These are phyloP conservation scores for Penicillium nordicum DNA, from an alignment of 2,329 filamentous ascomycete genomes.

Conservation along the genomic window DNA sequence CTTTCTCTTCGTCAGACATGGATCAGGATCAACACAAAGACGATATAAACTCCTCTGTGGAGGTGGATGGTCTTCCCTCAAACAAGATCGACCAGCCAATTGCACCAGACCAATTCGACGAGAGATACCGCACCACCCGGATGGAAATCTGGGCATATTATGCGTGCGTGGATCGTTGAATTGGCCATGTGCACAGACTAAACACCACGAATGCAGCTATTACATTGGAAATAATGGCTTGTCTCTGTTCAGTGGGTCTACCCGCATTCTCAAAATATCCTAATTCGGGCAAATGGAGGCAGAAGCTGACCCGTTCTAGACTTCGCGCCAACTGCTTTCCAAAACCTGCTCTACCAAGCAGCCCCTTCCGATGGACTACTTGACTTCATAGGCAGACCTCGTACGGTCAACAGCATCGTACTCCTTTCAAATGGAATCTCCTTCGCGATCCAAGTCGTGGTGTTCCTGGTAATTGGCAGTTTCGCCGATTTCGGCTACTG, in stretches of 20 bases:
- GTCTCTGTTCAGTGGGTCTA: slow-evolving; percentile 53
- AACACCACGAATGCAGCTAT: slow-evolving; percentile 44
- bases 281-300: background rate
- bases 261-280: background rate
- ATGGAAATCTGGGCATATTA: slow-evolving; percentile 59
- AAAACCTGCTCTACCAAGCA: slow-evolving; percentile 61
- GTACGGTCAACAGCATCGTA: slow-evolving; percentile 64
- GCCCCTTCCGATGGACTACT: slow-evolving; percentile 54
- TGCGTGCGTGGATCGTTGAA: slow-evolving; percentile 33
- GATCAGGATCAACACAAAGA: slow-evolving; percentile 13
- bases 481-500: slow-evolving; percentile 63
- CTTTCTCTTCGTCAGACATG: slow-evolving; percentile 11
- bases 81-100: slow-evolving; percentile 38
- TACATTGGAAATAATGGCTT: slow-evolving; percentile 66
- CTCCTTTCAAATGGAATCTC: slow-evolving; percentile 64
- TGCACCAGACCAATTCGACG: slow-evolving; percentile 55
- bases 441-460: slow-evolving; percentile 62
- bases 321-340: slow-evolving; percentile 62
- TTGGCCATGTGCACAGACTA: slow-evolving; percentile 12
- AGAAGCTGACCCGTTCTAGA: slow-evolving; percentile 29
- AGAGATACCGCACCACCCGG: slow-evolving; percentile 50
- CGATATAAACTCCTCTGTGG: slow-evolving; percentile 9
- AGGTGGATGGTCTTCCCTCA: slow-evolving; percentile 10
- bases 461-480: slow-evolving; percentile 47
- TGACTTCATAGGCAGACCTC: slow-evolving; percentile 53